Evolutionary conservation across 2,329 filamentous ascomycete species (phyloP), one percentile per base, ranked within the genome.

Genomic region (Chaetomium sp.): DNA sequence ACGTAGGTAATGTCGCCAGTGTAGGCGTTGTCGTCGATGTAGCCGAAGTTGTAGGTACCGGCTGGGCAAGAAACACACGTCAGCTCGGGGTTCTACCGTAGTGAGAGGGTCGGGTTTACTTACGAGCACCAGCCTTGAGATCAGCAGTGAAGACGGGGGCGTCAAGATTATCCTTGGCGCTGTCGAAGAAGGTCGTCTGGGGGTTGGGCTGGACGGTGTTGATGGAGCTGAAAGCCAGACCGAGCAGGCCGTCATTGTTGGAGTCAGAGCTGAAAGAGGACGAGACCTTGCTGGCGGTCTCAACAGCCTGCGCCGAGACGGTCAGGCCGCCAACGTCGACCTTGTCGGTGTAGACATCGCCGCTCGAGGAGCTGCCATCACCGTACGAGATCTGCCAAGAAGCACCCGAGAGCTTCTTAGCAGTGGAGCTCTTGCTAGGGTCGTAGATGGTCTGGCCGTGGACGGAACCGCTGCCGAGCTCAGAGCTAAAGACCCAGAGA

Each of bases 1-100:
- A 76, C 71, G 69, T 85, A 87, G 61, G 75, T 74, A 63, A 87
- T 77, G 44, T 70, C 61, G 47, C 82, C 82, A 4, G 73, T 80
- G 73, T 81, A 84, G 63, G 82, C 66, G 66, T 70, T 69, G 42
- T 66, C 66, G 71, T 87, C 81, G 60, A 86, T 81, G 72, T 74
- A 72, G 38, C 70, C 70, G 38, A 72, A 71, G 61, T 70, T 69
- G 62, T 69, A 71, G 40, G 57, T 61, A 38, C 70, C 70, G 11
- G 66, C 67, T 69, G 51, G 9, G 34, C 9, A 9, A 36, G n/a
- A 5, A n/a, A 58, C 19, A 53, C 44, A 14, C 46, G 34, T 44
- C 43, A 56, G 48, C 32, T 9, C n/a, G 38, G 27, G 19, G 9
- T 19, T 1, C 4, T 34, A 38, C 7, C n/a, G n/a, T 11, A 32